phyloP scores from a whole-genome alignment of 2,329 filamentous ascomycete genomes.

The Cytospora schulzeri region DNA sequence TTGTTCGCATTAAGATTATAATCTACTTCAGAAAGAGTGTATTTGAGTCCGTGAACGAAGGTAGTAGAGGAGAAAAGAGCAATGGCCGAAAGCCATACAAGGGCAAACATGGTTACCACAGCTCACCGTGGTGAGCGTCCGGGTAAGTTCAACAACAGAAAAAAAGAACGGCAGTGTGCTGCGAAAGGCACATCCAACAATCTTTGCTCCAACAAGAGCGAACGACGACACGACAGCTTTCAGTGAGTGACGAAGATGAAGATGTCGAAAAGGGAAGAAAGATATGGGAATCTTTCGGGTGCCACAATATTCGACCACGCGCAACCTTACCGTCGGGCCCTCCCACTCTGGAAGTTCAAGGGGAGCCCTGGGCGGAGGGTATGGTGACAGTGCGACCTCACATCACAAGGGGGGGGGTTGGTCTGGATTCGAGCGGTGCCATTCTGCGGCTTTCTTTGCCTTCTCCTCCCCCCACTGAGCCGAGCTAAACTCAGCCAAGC shows the following conservation, averaged over 20 bases:
- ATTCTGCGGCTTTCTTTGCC: slow-evolving; percentile 9
- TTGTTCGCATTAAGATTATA: slow-evolving; percentile 66
- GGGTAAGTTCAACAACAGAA: slow-evolving; percentile 10
- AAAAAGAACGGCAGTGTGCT: slow-evolving; percentile 25
- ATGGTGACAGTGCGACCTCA: slow-evolving; percentile 25
- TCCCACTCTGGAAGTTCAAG: slow-evolving; percentile 16
- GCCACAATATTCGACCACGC: slow-evolving; percentile 21
- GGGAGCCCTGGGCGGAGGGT: slow-evolving; percentile 11
- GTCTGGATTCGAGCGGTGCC: slow-evolving; percentile 9
- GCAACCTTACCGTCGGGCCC: slow-evolving; percentile 26
- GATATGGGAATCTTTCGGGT: slow-evolving; percentile 24
- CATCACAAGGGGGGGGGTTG: slow-evolving; percentile 18
- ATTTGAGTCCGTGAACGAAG: slow-evolving; percentile 36
- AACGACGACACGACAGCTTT: slow-evolving; percentile 24
- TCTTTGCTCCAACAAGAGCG: slow-evolving; percentile 24
- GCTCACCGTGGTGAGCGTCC: slow-evolving; percentile 26
- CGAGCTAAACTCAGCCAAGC: slow-evolving; percentile 24
- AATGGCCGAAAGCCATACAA: slow-evolving; percentile 34
- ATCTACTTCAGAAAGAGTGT: slow-evolving; percentile 39
- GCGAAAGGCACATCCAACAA: slow-evolving; percentile 24
- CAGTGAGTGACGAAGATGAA: slow-evolving; percentile 25
- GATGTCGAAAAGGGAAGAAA: slow-evolving; percentile 23
- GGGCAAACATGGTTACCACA: slow-evolving; percentile 35
- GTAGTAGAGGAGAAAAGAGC: slow-evolving; percentile 30
- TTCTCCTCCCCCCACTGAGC: slow-evolving; percentile 21